Evolutionary conservation across 106 monocot genomes (phyloP), one percentile per base, ranked within the genome.

Genomic region (Allium sativum): DNA sequence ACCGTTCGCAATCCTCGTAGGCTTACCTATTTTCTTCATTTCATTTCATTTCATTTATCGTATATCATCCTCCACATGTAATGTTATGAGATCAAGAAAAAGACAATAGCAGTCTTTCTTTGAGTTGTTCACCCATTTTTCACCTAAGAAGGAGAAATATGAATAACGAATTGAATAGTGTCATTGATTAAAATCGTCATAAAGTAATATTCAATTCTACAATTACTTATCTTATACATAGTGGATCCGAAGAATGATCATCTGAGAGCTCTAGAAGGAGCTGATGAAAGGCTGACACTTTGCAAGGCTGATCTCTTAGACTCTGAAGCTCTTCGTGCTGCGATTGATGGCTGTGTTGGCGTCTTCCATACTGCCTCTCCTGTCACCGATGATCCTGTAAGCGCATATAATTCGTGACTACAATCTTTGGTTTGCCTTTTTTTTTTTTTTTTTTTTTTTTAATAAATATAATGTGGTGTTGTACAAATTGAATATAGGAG

Each of bases 331-430:
- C 74, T 92, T 13, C 78, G 65, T 10, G 18, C 21, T 7, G 92
- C 92, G 7, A 62, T 92, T 46, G 62, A 78, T 4, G 92, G 84
- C 40, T 92, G 92, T 72, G 63, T 79, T 1, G 87, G 92, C 42
- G 84, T 92, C 8, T 92, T 92, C 72, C 92, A 92, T 84, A 79
- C 81, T 1, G 92, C 92, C 4, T 87, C 92, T 7, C 92, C 92
- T 3, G 79, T 92, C 65, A 87, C 92, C 56, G 87, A 92, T 42
- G 87, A 92, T 41, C 87, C 92, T 4, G 92, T 92, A 61, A 8
- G 65, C 11, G 8, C 42, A 11, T 14, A 14, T 17, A 9, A 17
- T 55, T 7, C 18, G 2, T 55, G 19, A 17, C n/a, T 55, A 55
- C 18, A 13, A 17, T 9, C 6, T 6, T 6, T 6, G 18, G 18